These are phyloP conservation scores for Podosphaera fusca DNA, from an alignment of 2,329 filamentous ascomycete species.

Conservation along the genomic window DNA sequence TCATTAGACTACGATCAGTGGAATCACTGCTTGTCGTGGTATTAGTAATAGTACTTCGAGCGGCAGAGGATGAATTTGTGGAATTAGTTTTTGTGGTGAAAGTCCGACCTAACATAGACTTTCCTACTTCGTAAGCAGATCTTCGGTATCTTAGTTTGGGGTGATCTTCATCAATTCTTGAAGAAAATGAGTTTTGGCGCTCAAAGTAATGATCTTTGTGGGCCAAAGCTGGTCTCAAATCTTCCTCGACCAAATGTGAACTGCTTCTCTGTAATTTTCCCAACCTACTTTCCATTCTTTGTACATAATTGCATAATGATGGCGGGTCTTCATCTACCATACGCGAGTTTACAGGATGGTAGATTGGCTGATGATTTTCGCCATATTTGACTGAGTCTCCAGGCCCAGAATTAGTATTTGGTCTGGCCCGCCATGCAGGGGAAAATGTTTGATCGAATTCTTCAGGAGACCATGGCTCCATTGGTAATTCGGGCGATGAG, in stretches of 20 bases:
- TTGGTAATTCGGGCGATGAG: constrained; percentile 30
- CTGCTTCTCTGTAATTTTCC: constrained; percentile 14
- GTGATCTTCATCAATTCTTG: constrained; percentile 19
- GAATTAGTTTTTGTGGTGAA: constrained; percentile 74
- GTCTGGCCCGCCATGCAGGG: constrained; percentile 21
- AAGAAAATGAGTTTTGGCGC: constrained; percentile 36
- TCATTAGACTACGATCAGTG: constrained; percentile 79
- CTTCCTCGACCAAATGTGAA: constrained; percentile 5
- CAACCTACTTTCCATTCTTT: constrained; percentile 73
- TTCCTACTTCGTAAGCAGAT: constrained; percentile 57
- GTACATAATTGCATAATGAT: constrained; percentile 65
- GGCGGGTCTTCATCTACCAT: constrained; percentile 34
- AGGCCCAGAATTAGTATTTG: constrained; percentile 55
- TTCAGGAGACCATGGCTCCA: constrained; percentile 77
- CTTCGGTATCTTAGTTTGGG: constrained; percentile 37
- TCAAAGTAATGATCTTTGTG: constrained; percentile 28
- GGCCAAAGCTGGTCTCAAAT: constrained; percentile 11
- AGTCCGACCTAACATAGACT: constrained; percentile 47
- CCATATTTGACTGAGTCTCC: constrained; percentile 28
- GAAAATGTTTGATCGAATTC: constrained; percentile 37
- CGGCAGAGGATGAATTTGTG: constrained; percentile 53
- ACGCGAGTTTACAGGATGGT: constrained; percentile 6
- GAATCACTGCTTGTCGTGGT: constrained; percentile 48
- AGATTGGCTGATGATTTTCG: constrained; percentile 24
- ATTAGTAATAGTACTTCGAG: constrained; percentile 42